phyloP scores from a whole-genome alignment of 129 eudicot genomes.

The Tanacetum coccineum region DNA sequence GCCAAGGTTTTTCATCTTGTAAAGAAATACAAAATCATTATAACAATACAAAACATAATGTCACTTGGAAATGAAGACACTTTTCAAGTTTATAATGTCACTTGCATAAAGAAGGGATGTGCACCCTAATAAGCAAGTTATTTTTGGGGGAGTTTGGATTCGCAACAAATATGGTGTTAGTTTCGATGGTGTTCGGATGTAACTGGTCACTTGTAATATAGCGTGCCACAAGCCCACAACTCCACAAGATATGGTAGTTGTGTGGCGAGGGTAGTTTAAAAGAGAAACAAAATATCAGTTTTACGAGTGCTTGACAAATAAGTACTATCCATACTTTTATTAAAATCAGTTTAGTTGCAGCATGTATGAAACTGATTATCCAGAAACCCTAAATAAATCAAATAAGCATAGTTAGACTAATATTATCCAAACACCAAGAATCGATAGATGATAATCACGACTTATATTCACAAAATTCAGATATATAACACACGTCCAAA shows the following conservation, averaged over 20 bases:
- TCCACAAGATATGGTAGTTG: too few relatives aligned
- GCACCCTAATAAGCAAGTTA: not conserved
- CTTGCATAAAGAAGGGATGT: not conserved
- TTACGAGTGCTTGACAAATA: not conserved
- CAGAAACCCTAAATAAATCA: not conserved
- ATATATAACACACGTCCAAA: too few relatives aligned
- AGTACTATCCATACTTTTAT: not conserved
- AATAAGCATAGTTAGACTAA: not conserved
- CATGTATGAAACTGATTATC: not conserved
- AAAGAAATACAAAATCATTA: not conserved
- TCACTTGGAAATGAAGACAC: not conserved
- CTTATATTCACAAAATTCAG: not conserved
- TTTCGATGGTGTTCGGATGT: too few relatives aligned
- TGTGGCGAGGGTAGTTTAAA: too few relatives aligned
- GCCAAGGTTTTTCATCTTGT: not conserved
- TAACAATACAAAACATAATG: not conserved
- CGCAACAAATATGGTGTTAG: not conserved
- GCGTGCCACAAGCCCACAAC: too few relatives aligned
- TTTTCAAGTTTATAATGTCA: not conserved
- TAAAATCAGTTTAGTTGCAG: not conserved
- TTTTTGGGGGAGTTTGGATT: not conserved
- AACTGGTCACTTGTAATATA: too few relatives aligned
- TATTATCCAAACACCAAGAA: constrained; percentile 6
- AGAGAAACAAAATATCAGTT: too few relatives aligned
- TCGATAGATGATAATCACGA: not conserved